phyloP scores from a whole-genome alignment of 352 stramenopile genomes.

The Globisporangium paroecandrum region DNA sequence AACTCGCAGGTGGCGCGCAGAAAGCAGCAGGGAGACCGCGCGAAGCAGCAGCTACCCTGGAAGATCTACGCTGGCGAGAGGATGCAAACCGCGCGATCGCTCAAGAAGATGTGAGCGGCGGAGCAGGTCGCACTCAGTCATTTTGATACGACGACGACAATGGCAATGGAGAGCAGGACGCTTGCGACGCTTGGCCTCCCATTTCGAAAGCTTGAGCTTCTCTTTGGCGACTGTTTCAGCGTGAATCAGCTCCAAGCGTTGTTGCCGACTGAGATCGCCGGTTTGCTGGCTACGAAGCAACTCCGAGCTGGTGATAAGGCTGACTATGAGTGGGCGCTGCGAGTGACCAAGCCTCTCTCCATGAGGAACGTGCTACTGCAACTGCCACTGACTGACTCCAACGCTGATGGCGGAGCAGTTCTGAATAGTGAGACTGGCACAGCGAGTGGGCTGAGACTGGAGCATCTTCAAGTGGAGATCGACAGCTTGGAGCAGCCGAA shows the following conservation, averaged over 20 bases:
- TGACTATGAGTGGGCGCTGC: slow-evolving; percentile 5
- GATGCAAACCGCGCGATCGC: slow-evolving; percentile 31
- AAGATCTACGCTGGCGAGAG: slow-evolving; percentile 53
- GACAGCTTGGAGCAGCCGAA: slow-evolving; percentile 36
- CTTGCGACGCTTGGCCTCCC: slow-evolving; percentile 1
- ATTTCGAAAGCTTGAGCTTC: slow-evolving; percentile 16
- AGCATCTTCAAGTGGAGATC: slow-evolving; percentile 40
- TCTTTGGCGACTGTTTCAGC: slow-evolving; percentile 10
- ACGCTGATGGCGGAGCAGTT: not conserved
- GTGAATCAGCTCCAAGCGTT: not conserved
- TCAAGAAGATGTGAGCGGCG: slow-evolving; percentile 29
- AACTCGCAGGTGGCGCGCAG: not conserved
- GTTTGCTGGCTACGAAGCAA: not conserved
- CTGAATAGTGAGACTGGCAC: not conserved
- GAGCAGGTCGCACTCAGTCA: slow-evolving; percentile 7
- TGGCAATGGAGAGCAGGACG: not conserved
- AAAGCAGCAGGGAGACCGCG: slow-evolving; percentile 1
- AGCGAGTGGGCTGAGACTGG: slow-evolving; percentile 14
- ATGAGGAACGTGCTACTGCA: slow-evolving; percentile 11
- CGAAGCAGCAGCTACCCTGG: slow-evolving; percentile 51
- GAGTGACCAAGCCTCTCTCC: slow-evolving; percentile 3
- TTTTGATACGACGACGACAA: not conserved
- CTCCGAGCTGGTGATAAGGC: not conserved
- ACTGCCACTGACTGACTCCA: no score
- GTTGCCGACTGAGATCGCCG: not conserved